Conservation (phyloP, 352 stramenopile genomes). For the Phytophthora foliorum region DNA sequence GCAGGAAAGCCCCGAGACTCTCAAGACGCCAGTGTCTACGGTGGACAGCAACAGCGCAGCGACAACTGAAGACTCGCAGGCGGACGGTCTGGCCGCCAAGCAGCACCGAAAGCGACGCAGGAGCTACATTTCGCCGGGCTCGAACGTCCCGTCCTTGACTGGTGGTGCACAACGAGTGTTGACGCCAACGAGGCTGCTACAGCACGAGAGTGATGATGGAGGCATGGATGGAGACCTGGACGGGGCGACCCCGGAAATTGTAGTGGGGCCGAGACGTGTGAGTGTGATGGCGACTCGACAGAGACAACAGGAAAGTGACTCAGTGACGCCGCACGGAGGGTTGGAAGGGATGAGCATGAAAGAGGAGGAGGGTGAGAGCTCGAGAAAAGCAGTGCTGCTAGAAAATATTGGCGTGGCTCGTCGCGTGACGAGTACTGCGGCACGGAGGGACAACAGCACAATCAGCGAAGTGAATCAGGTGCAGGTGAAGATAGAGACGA, state of each 20-base stretch:
- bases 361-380: conserved; percentile 11
- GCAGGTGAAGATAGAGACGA: neutral
- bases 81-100: neutral
- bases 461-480: conserved; percentile 8
- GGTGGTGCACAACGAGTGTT: conserved; percentile 69
- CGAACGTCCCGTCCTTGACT: conserved; percentile 51
- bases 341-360: neutral
- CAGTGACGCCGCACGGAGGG: conserved; percentile 12
- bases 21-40: conserved; percentile 20
- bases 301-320: conserved; percentile 8
- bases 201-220: conserved; percentile 37
- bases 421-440: conserved; percentile 15
- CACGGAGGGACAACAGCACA: conserved; percentile 1
- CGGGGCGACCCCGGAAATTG: conserved; percentile 23
- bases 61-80: conserved; percentile 1
- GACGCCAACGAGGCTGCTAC: conserved; percentile 51
- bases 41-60: conserved; percentile 4
- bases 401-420: conserved; percentile 28
- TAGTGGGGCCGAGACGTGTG: conserved; percentile 31
- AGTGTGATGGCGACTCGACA: conserved; percentile 26
- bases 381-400: conserved; percentile 36
- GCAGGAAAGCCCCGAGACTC: neutral
- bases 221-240: conserved; percentile 42
- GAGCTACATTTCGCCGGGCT: conserved; percentile 63
- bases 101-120: conserved; percentile 51